Conservation (phyloP, 345 rosid genomes). For the Clarkia xantiana region DNA sequence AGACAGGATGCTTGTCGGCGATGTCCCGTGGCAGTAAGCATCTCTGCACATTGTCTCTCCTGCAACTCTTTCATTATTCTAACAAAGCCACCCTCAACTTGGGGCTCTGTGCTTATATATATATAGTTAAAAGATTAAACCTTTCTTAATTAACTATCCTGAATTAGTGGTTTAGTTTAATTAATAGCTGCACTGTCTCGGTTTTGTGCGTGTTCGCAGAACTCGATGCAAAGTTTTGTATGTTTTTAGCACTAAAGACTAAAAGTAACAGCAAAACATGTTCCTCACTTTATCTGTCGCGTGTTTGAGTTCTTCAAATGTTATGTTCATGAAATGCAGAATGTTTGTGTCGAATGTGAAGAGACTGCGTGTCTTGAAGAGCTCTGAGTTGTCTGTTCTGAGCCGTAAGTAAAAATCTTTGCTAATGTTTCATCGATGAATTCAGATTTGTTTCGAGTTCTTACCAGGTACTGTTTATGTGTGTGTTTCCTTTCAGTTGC, state of each 20-base stretch:
- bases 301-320: not conserved
- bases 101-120: no score
- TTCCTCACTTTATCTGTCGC: not conserved
- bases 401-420: slow-evolving; percentile 22
- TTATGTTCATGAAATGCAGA: slow-evolving; percentile 20
- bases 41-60: slow-evolving; percentile 14
- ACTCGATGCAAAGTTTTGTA: no score
- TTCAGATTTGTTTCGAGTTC: no score
- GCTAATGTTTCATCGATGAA: no score
- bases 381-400: slow-evolving; percentile 44
- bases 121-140: not conserved
- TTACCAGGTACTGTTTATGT: not conserved
- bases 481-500: slow-evolving; percentile 8
- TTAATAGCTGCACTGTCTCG: not conserved
- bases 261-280: not conserved
- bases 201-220: not conserved
- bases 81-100: not conserved
- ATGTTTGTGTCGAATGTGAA: slow-evolving; percentile 83
- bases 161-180: no score
- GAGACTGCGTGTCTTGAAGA: slow-evolving; percentile 87
- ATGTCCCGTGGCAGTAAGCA: slow-evolving; percentile 99
- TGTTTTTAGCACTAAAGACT: no score
- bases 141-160: not conserved
- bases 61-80: not conserved
- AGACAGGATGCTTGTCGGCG: slow-evolving; percentile 99